Evolutionary conservation across 1,284 basidiomycete species (phyloP).

Genomic region (Limonomyces culmigenus): DNA sequence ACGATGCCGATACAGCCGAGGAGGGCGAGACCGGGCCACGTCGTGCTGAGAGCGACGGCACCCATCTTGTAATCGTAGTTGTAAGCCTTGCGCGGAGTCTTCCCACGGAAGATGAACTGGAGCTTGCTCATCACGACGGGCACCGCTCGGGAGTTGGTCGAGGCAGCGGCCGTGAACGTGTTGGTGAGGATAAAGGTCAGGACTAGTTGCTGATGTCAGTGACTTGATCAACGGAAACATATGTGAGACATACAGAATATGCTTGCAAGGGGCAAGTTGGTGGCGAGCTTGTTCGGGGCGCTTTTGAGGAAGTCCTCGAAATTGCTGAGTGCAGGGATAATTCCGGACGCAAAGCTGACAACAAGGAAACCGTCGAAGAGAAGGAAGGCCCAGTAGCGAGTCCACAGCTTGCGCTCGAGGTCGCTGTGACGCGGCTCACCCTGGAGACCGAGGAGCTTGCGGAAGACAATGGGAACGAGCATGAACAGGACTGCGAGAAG

Average conservation of each 20-base stretch:
- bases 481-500: conserved; percentile 75
- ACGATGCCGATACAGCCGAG: conserved; percentile 15
- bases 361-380: conserved; percentile 78
- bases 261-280: conserved; percentile 56
- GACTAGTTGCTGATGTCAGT: neutral
- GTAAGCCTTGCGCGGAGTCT: neutral
- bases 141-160: neutral
- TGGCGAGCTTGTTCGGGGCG: conserved; percentile 42
- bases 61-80: conserved; percentile 6
- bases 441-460: conserved; percentile 48
- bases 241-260: conserved; percentile 55
- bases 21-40: neutral
- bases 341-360: conserved; percentile 58
- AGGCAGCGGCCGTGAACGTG: conserved; percentile 1
- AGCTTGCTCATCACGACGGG: neutral
- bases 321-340: conserved; percentile 42
- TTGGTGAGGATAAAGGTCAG: conserved; percentile 38
- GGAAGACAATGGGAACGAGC: conserved; percentile 68
- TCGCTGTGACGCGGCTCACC: conserved; percentile 62
- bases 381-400: conserved; percentile 75
- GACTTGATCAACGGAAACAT: neutral
- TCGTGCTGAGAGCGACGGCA: neutral
- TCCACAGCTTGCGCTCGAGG: conserved; percentile 73
- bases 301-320: conserved; percentile 36
- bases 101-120: neutral